Evolutionary conservation across 2,329 filamentous ascomycete genomes (phyloP).

Genomic region (Davidsoniella australis): DNA sequence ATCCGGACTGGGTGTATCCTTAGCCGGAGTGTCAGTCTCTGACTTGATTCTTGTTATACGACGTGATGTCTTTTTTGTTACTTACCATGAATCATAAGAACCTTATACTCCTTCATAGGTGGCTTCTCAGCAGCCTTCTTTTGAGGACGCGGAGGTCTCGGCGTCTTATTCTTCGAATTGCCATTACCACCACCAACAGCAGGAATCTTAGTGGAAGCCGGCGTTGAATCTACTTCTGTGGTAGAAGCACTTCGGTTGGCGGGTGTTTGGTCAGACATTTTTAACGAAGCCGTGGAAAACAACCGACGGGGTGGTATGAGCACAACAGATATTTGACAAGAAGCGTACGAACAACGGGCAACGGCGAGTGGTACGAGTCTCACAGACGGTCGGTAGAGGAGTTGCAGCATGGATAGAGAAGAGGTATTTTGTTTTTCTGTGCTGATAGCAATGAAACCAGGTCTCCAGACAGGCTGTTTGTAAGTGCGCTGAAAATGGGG

Average conservation of each 20-base stretch:
- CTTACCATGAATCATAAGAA: slow-evolving; percentile 62
- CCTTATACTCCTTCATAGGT: slow-evolving; percentile 38
- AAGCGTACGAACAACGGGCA: not conserved
- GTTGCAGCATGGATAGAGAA: slow-evolving; percentile 3
- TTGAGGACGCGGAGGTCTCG: slow-evolving; percentile 6
- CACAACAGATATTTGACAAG: not conserved
- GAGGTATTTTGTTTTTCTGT: not conserved
- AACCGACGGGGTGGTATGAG: not conserved
- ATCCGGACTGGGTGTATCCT: slow-evolving; percentile 83
- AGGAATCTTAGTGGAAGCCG: not conserved
- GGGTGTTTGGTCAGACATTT: slow-evolving; percentile 10
- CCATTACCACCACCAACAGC: not conserved
- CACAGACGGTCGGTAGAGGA: not conserved
- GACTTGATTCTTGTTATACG: too few species aligned
- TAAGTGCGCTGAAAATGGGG: too few species aligned
- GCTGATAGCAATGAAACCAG: not conserved
- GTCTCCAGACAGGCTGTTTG: too few species aligned
- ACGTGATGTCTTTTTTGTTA: not conserved
- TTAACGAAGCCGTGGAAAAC: not conserved
- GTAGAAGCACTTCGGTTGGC: not conserved
- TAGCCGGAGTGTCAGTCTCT: not conserved
- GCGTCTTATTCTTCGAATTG: not conserved
- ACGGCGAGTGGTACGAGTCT: not conserved
- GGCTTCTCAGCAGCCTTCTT: slow-evolving; percentile 9
- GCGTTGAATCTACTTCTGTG: not conserved